These are phyloP conservation scores for Kluyveromyces nonfermentans DNA, from an alignment of 805 yeast genomes.

Conservation along the genomic window DNA sequence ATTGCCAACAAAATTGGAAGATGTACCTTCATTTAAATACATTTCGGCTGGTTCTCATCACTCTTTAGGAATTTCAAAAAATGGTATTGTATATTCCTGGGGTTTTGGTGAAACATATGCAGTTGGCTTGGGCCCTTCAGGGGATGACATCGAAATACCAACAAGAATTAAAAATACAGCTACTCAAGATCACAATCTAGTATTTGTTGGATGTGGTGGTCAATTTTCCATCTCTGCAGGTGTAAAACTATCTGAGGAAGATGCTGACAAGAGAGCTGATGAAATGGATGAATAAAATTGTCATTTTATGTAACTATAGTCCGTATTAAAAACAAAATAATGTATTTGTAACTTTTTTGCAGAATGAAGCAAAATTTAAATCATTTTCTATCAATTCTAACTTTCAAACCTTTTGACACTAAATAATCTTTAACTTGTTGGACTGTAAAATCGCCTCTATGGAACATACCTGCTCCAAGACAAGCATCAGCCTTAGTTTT, in stretches of 20 bases:
- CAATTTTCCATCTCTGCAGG: slow-evolving; percentile 93
- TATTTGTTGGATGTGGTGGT: slow-evolving; percentile 85
- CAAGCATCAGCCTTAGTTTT: slow-evolving; percentile 91
- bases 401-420: slow-evolving; percentile 51
- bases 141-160: slow-evolving; percentile 82
- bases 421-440: slow-evolving; percentile 69
- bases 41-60: slow-evolving; percentile 90
- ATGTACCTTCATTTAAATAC: slow-evolving; percentile 46
- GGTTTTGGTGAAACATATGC: slow-evolving; percentile 98
- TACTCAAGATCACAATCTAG: slow-evolving; percentile 66
- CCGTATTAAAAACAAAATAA: not conserved
- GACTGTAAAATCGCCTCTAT: slow-evolving; percentile 87
- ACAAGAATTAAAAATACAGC: slow-evolving; percentile 92
- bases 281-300: slow-evolving; percentile 46
- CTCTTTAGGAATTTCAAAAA: slow-evolving; percentile 72
- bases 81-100: slow-evolving; percentile 90
- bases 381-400: slow-evolving; percentile 46
- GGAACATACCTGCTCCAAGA: slow-evolving; percentile 97
- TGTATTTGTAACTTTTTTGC: not conserved
- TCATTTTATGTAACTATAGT: slow-evolving; percentile 18
- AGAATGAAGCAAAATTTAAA: not conserved
- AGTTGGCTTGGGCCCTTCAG: slow-evolving; percentile 81
- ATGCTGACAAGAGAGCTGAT: slow-evolving; percentile 35
- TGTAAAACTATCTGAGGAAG: slow-evolving; percentile 33
- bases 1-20: slow-evolving; percentile 59